Base-by-base conservation (phyloP, 1,139 yeast genomes). In the Yamadazyma dushanensis region DNA sequence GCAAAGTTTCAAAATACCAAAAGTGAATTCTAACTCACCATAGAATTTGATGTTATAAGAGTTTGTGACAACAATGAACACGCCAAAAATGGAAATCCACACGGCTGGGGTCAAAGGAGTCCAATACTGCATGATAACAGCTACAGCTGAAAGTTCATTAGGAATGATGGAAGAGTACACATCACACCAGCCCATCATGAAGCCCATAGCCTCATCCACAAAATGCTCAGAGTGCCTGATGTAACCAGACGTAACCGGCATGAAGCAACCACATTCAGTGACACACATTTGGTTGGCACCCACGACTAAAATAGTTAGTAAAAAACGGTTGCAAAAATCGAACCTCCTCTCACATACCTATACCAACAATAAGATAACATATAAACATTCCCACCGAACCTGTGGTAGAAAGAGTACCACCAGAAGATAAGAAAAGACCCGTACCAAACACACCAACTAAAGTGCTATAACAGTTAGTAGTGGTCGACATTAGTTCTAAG, bases 301-400 rank as follows among this genome's bases (percentile, higher is more conserved):
- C 34, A 80, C 60, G 41, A 68, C 54, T 25, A 29, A 29, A 5
- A 9, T 5, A 4, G 25, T 29, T 18, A 29, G 25, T 19, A 18
- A 29, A 20, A 14, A 17, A n/a, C 8, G 30, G 30, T 16, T 27
- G 22, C 22, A 17, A 27, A 16, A 16, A n/a, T n/a, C n/a, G n/a
- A n/a, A n/a, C n/a, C n/a, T n/a, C n/a, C 11, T 15, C 10, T 6
- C 4, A 27, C 30, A 27, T 27, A 27, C 30, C 30, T 34, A 57
- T 54, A 17, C 74, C 73, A 14, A 68, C 69, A 40, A 67, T 55
- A 48, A 61, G 61, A 49, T 47, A 63, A 43, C 75, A 79, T 36
- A 81, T 69, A 20, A 81, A 61, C 35, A 80, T 56, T 26, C 81
- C 71, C 6, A 80, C 88, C 5, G 90, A 89, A 23, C 90, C 90